These are phyloP conservation scores for Erysiphe pisi DNA, from an alignment of 2,329 filamentous ascomycete species.

Conservation along the genomic window DNA sequence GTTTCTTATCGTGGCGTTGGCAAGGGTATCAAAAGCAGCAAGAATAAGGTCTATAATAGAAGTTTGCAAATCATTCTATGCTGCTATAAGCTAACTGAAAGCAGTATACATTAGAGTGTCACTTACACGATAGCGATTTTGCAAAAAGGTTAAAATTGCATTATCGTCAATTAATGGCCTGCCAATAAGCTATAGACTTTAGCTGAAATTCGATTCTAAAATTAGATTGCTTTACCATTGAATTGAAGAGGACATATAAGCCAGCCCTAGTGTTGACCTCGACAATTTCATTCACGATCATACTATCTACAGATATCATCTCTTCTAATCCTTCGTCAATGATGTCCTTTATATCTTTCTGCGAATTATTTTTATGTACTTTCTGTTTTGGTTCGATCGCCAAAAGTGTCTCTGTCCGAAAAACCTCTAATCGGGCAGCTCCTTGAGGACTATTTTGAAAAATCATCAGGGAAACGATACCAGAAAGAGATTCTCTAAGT, in stretches of 20 bases:
- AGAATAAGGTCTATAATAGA: conserved; percentile 74
- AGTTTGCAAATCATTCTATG: conserved; percentile 61
- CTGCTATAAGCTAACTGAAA: background rate
- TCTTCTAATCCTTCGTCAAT: conserved; percentile 49
- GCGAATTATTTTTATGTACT: conserved; percentile 42
- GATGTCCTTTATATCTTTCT: conserved; percentile 47
- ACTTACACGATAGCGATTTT: conserved; percentile 68
- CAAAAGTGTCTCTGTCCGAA: conserved; percentile 48
- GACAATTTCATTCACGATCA: conserved; percentile 52
- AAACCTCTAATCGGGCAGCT: conserved; percentile 45
- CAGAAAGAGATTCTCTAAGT: conserved; percentile 40
- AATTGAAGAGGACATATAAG: conserved; percentile 74
- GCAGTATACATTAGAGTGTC: background rate
- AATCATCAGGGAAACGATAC: conserved; percentile 46
- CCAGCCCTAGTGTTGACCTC: conserved; percentile 66
- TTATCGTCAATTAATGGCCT: conserved; percentile 74
- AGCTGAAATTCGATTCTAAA: conserved; percentile 33
- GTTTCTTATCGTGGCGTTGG: conserved; percentile 69
- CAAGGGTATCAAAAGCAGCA: conserved; percentile 78
- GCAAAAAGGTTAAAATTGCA: conserved; percentile 65
- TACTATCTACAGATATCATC: conserved; percentile 40
- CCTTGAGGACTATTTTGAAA: conserved; percentile 47
- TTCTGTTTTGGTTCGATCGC: conserved; percentile 47
- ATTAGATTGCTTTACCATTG: conserved; percentile 49
- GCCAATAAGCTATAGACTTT: conserved; percentile 55